Base-by-base conservation (phyloP, 495 filamentous ascomycete species). In the Trichoderma virens region DNA sequence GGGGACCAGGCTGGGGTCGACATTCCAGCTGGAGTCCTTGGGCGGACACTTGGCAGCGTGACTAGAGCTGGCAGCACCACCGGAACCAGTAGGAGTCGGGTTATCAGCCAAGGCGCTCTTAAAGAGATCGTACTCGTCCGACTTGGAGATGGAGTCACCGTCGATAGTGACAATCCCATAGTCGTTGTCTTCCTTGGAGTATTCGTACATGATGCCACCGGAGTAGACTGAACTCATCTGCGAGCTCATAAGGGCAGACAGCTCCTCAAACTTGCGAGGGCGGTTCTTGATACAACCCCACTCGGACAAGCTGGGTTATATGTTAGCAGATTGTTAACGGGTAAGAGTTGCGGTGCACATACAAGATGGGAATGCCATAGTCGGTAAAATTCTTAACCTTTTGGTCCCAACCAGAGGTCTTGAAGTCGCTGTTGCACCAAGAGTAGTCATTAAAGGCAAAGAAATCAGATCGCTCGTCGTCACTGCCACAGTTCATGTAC, bases 381-480 rank as follows among this genome's bases (percentile, higher is more conserved):
- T 89, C 87, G 65, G 85, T 87, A 81, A 93, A 97, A 75, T 87
- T 90, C 79, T 90, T 83, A 61, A 97, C 94, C 85, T 97, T 97
- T 74, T 90, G 78, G 72, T 90, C 82, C 92, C 92, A 98, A 67
- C 91, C 92, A 61, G 93, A 90, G 60, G 74, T 81, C 28, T 71
- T 71, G 78, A 90, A 96, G 62, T 88, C 85, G 25, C 92, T 90
- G 69, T 92, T 88, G 71, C 93, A 98, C 93, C 93, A 98, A 59
- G 92, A 97, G 79, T 97, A 97, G 77, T 97, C 94, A 77, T 98
- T 97, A 80, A 97, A 96, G 60, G 91, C 93, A 75, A 96, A 97
- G 80, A 97, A 98, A 74, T 97, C 93, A 72, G 85, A 88, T 32
- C 93, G 86, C 79, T 89, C 86, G 70, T 91, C 90, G 61, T 92